Evolutionary conservation across 129 eudicot species (phyloP), one percentile per base, ranked within the genome.

Genomic region (Arctium minus): DNA sequence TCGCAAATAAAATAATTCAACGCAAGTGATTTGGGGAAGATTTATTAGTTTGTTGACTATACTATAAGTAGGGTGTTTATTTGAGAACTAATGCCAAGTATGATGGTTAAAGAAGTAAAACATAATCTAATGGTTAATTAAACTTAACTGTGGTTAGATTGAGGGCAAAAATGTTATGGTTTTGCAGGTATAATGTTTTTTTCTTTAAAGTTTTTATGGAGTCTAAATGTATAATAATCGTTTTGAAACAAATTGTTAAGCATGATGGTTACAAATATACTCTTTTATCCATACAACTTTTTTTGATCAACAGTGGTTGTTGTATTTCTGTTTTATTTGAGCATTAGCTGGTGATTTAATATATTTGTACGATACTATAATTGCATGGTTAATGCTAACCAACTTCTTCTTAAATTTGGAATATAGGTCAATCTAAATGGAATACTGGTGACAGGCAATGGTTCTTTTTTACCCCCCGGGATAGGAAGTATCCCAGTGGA

Each of bases 391-490:
- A 18, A 80, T 56, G 44, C 81, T 76, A 70, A 80, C 70, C 8
- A 60, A 4, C 29, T 2, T 35, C 70, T 11, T 48, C 32, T 18
- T 53, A n/a, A 22, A 37, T 72, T 50, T 76, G 82, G 18, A 31
- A 33, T 89, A 86, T 88, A 92, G 98, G 85, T 56, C 70, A 79
- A 71, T 86, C 95, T 3, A 87, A 86, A 64, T 77, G 93, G 85
- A 94, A 89, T 77, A 92, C 94, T 18, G 97, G 98, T 13, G 98
- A 94, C 80, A 89, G 95, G 72, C 97, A 88, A 65, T 94, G 98
- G 98, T 94, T 90, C 88, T 94, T 90, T 84, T 92, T 92, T 68
- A 86, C 90, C 68, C 98, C 89, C 0, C 84, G 92, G 64, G 93
- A 90, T 68, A 68, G 93, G 83, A 94, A 86, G 85, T 94, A 92